phyloP scores from a whole-genome alignment of 2,329 filamentous ascomycete genomes.

The Penicillium sp. region DNA sequence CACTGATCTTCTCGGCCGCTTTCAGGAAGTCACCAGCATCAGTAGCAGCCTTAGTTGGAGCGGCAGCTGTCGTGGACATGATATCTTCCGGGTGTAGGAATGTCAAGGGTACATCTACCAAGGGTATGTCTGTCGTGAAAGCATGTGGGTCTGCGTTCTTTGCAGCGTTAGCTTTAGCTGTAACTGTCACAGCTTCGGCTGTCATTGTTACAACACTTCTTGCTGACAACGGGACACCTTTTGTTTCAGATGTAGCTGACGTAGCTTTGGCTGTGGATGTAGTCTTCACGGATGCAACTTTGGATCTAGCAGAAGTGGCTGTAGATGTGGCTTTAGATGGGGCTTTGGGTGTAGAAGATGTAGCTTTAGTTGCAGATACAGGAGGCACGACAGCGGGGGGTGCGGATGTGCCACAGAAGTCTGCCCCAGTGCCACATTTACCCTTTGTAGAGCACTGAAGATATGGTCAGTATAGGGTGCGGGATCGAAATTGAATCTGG shows the following conservation, averaged over 20 bases:
- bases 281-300: not conserved
- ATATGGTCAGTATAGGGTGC: not conserved
- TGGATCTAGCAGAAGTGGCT: not conserved
- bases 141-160: not conserved
- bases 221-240: not conserved
- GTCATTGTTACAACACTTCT: not conserved
- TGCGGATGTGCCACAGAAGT: not conserved
- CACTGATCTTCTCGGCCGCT: not conserved
- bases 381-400: not conserved
- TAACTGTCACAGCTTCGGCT: not conserved
- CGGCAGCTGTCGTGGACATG: not conserved
- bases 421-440: constrained; percentile 7
- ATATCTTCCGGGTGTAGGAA: not conserved
- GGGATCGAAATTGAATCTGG: not conserved
- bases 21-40: not conserved
- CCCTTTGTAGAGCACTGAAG: constrained; percentile 1
- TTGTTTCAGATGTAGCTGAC: not conserved
- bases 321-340: not conserved
- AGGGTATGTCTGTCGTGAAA: not conserved
- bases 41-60: not conserved
- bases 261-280: not conserved
- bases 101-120: not conserved
- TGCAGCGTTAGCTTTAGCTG: not conserved
- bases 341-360: too few species aligned
- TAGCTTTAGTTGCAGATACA: not conserved